Evolutionary conservation across 768 basidiomycete species (phyloP).

Genomic region (Lactarius vividus): DNA sequence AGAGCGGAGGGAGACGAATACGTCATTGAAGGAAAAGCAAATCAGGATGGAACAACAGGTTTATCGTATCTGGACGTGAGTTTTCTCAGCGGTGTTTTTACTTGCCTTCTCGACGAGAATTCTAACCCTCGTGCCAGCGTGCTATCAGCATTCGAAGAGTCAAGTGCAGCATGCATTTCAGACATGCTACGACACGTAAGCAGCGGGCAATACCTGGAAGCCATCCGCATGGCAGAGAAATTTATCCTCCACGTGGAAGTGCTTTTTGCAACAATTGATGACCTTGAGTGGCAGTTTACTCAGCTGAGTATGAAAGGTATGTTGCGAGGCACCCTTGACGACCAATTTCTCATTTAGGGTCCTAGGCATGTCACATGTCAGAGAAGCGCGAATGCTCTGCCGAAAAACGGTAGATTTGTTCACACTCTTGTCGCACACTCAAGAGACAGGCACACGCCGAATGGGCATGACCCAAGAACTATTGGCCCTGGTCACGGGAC

Average conservation of each 20-base stretch:
- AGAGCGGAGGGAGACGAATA: constrained; percentile 75
- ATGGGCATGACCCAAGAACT: constrained; percentile 98
- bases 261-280: constrained; percentile 94
- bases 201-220: constrained; percentile 93
- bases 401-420: constrained; percentile 99
- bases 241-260: constrained; percentile 99
- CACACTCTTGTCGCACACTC: constrained; percentile 91
- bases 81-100: constrained; percentile 28
- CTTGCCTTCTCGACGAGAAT: background rate
- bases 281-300: constrained; percentile 86
- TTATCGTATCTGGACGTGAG: constrained; percentile 98
- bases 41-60: constrained; percentile 95
- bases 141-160: constrained; percentile 96
- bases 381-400: constrained; percentile 97
- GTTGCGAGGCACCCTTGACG: constrained; percentile 30
- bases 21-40: constrained; percentile 85
- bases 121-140: constrained; percentile 50
- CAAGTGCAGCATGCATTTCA: constrained; percentile 97
- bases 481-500: constrained; percentile 94
- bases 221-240: constrained; percentile 97
- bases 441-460: constrained; percentile 84
- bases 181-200: constrained; percentile 99
- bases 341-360: background rate
- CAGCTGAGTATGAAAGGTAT: constrained; percentile 80
- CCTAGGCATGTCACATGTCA: constrained; percentile 93